phyloP scores from a whole-genome alignment of 2,329 filamentous ascomycete species.

The Aspergillus sp. region DNA sequence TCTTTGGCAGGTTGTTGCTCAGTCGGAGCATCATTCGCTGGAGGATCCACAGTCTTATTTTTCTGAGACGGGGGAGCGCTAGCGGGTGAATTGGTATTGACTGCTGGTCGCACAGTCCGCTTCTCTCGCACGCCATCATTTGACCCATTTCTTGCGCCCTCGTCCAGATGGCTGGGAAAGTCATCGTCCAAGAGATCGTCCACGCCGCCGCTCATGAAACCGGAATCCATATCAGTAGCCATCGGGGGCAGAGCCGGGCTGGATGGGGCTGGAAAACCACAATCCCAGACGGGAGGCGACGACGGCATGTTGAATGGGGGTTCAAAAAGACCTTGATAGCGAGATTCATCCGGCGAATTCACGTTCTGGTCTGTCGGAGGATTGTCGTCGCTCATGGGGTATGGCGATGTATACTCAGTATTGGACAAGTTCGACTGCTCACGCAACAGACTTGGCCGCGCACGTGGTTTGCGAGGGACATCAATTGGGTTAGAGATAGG shows the following conservation, averaged over 20 bases:
- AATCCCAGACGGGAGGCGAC: slow-evolving; percentile 71
- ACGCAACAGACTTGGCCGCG: slow-evolving; percentile 47
- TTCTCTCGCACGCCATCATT: slow-evolving; percentile 13
- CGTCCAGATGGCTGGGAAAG: slow-evolving; percentile 18
- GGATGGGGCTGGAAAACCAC: slow-evolving; percentile 57
- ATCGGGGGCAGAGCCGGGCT: slow-evolving; percentile 65
- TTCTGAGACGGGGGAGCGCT: slow-evolving; percentile 13
- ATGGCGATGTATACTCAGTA: slow-evolving; percentile 33
- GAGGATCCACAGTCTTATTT: slow-evolving; percentile 12
- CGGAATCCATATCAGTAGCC: slow-evolving; percentile 55
- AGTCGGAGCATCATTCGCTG: slow-evolving; percentile 5
- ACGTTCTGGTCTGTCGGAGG: slow-evolving; percentile 36
- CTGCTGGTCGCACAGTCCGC: slow-evolving; percentile 14
- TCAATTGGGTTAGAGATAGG: slow-evolving; percentile 30
- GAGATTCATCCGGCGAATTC: slow-evolving; percentile 42
- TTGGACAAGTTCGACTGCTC: slow-evolving; percentile 50
- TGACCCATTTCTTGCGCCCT: slow-evolving; percentile 10
- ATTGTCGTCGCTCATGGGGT: slow-evolving; percentile 27
- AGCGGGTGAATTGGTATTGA: slow-evolving; percentile 19
- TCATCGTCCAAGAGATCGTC: slow-evolving; percentile 61
- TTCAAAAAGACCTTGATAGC: slow-evolving; percentile 44
- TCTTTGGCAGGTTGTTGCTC: slow-evolving; percentile 11
- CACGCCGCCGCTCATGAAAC: slow-evolving; percentile 72
- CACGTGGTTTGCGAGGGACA: slow-evolving; percentile 21
- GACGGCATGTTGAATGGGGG: slow-evolving; percentile 80